Evolutionary conservation across 2,329 filamentous ascomycete species (phyloP).

Genomic region (Scedosporium minutisporum): DNA sequence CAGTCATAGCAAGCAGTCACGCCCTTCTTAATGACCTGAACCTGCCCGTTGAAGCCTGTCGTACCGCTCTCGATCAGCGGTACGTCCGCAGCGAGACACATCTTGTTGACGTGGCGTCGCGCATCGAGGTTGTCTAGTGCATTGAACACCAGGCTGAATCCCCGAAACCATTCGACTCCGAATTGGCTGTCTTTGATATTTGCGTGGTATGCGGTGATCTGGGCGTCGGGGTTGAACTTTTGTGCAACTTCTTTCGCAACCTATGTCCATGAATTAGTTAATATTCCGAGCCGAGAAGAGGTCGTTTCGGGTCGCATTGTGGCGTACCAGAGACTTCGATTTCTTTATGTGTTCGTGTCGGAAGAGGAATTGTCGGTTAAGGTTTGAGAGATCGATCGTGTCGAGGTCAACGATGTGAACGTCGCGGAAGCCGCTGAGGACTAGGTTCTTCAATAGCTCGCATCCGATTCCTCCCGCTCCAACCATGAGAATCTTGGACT

Average conservation of each 20-base stretch:
- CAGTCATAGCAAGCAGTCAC: slow-evolving; percentile 95
- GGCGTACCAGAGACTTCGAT: slow-evolving; percentile 77
- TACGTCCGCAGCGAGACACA: slow-evolving; percentile 87
- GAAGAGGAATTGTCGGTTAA: slow-evolving; percentile 97
- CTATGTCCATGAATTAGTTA: slow-evolving; percentile 28
- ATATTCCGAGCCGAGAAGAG: background rate
- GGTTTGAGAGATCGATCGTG: slow-evolving; percentile 94
- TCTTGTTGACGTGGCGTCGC: slow-evolving; percentile 87
- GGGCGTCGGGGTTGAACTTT: slow-evolving; percentile 80
- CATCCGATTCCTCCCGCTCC: slow-evolving; percentile 96
- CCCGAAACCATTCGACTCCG: slow-evolving; percentile 76
- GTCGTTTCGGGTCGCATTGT: background rate
- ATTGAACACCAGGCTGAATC: slow-evolving; percentile 86
- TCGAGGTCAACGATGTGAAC: slow-evolving; percentile 94
- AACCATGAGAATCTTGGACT: slow-evolving; percentile 87
- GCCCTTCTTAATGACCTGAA: slow-evolving; percentile 91
- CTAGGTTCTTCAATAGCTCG: slow-evolving; percentile 93
- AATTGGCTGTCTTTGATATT: slow-evolving; percentile 91
- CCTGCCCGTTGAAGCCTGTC: slow-evolving; percentile 94
- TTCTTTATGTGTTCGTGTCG: slow-evolving; percentile 97
- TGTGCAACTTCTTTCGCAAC: slow-evolving; percentile 87
- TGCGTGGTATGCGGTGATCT: slow-evolving; percentile 79
- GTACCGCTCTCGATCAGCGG: slow-evolving; percentile 94
- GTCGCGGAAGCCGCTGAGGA: slow-evolving; percentile 83
- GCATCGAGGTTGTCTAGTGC: slow-evolving; percentile 94